Evolutionary conservation across 2,329 filamentous ascomycete species (phyloP), one percentile per base, ranked within the genome.

Genomic region (Botrytis cinerea): DNA sequence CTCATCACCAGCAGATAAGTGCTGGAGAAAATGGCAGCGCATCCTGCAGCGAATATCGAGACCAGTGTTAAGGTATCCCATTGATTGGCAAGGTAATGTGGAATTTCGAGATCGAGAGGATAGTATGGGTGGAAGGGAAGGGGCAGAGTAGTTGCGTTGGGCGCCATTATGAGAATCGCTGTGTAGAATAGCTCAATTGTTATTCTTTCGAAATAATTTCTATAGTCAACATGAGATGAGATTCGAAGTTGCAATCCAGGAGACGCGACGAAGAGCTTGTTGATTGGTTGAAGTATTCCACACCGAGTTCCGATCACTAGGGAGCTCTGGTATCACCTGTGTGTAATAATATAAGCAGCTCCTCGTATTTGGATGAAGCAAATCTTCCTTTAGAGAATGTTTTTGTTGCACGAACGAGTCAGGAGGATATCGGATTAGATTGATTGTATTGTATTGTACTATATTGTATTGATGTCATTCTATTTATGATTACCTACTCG

Each of bases 1-100:
- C 64, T 68, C 35, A 68, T 54, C 25, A 68, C 46, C 32, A 43
- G 18, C 9, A 68, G 9, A 54, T 68, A 54, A 14, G 64, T 57
- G 40, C n/a, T 22, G 14, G 46, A 68, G 48, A 28, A 40, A 14
- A 68, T 54, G 10, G 48, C 4, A 40, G 22, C 2, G 35, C 64
- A 40, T 54, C 22, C 35, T 57, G 64, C 32, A n/a, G 64, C 46
- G 12, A 68, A 67, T 22, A 54, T 68, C 0, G 64, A 54, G 46
- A 40, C 46, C 12, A 40, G 43, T 20, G 25, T 40, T 20, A 43
- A 22, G 4, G 35, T 40, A 57, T 54, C 46, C 64, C 46, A 54
- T 43, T 40, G 35, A 28, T 68, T 40, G 10, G 46, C 46, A 28
- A 68, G 35, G 38, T 68, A 68, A 16, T 66, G 64, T 8, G 46